Conservation (phyloP, 2,329 filamentous ascomycete genomes). For the Fusarium poae region DNA sequence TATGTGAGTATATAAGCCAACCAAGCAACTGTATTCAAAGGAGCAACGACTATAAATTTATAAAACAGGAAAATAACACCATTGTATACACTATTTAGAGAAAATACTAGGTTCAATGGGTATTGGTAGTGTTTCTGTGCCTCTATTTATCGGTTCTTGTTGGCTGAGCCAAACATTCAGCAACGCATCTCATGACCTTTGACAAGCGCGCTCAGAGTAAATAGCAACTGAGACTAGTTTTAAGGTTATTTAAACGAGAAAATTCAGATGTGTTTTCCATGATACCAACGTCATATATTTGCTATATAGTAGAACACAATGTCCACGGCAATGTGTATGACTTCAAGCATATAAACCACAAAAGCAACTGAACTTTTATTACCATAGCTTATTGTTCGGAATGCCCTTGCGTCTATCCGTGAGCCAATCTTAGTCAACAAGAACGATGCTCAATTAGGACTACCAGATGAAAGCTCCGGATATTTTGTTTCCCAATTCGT, state of each 20-base stretch:
- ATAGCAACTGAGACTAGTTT: neutral
- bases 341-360: accelerated
- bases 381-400: neutral
- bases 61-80: slow-evolving; percentile 17
- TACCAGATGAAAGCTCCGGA: slow-evolving; percentile 29
- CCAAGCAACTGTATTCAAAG: neutral
- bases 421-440: neutral
- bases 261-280: neutral
- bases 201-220: neutral
- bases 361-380: neutral
- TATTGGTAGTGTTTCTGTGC: neutral
- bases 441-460: slow-evolving; percentile 29
- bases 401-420: neutral
- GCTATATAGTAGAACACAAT: neutral
- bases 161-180: slow-evolving; percentile 10
- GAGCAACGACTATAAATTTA: neutral
- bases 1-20: slow-evolving; percentile 12
- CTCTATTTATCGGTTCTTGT: slow-evolving; percentile 1
- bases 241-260: neutral
- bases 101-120: slow-evolving; percentile 6
- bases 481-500: slow-evolving; percentile 11
- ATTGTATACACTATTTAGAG: neutral
- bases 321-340: too few species aligned
- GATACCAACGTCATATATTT: neutral
- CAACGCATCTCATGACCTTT: slow-evolving; percentile 24